These are phyloP conservation scores for Rhynchospora pubera DNA, from an alignment of 176 grass and related monocot genomes.

Conservation along the genomic window DNA sequence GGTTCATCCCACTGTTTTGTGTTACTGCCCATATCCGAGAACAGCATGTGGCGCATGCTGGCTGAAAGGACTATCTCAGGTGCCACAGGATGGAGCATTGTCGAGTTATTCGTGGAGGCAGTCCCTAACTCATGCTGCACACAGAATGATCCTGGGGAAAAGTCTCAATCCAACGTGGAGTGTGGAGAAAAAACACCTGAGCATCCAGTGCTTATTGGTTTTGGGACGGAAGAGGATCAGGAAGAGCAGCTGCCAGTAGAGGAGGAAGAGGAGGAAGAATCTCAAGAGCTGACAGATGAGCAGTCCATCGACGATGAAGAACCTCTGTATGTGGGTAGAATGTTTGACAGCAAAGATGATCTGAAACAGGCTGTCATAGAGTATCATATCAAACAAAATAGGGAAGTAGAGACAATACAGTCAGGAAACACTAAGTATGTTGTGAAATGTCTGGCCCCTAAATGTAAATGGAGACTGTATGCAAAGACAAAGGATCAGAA, in stretches of 20 bases:
- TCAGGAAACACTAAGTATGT: not conserved
- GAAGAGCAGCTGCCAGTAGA: not conserved
- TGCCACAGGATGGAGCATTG: constrained; percentile 5
- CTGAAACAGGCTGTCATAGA: not conserved
- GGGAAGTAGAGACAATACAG: not conserved
- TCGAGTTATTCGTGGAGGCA: not conserved
- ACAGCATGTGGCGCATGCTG: constrained; percentile 2
- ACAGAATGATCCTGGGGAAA: not conserved
- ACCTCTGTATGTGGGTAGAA: not conserved
- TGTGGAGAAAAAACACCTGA: not conserved
- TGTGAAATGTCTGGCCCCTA: not conserved
- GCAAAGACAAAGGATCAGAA: not conserved
- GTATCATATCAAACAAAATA: constrained; percentile 6
- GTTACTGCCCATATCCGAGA: not conserved
- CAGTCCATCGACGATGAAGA: not conserved
- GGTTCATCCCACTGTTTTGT: not conserved
- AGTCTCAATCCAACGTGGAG: not conserved
- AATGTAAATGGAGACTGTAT: not conserved
- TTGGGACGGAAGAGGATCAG: too few relatives aligned
- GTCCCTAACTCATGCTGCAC: not conserved
- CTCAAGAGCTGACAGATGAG: not conserved
- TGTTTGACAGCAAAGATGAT: not conserved
- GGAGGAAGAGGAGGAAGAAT: not conserved
- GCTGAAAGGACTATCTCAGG: not conserved
- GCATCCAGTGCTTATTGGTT: too few relatives aligned